Conservation (phyloP, 192 early-diverging fungal species). For the Linnemannia schmuckeri region DNA sequence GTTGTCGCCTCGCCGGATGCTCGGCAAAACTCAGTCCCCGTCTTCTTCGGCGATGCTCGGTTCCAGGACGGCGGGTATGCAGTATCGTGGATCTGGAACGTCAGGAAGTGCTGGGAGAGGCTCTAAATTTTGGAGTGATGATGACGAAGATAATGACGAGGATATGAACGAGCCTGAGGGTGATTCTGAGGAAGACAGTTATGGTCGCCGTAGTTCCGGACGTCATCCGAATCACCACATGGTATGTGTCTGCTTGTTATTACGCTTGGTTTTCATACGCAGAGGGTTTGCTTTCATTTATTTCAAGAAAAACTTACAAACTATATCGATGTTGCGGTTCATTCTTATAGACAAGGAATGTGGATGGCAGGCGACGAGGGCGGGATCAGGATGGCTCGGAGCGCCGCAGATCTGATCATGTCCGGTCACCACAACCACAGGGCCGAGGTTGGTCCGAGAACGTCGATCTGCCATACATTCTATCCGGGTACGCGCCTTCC, state of each 20-base stretch:
- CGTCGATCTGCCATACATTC: conserved; percentile 46
- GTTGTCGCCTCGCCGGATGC: neutral
- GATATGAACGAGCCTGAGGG: neutral
- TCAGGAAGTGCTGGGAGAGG: neutral
- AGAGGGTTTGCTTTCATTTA: neutral
- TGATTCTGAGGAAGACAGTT: neutral
- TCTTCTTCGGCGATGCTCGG: neutral
- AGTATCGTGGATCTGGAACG: neutral
- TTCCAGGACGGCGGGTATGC: neutral
- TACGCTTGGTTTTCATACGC: neutral
- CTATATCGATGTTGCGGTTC: neutral
- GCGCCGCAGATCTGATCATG: neutral
- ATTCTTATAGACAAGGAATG: neutral
- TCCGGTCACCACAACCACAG: neutral
- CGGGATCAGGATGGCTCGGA: neutral
- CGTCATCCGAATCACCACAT: neutral
- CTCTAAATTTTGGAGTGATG: conserved; percentile 18
- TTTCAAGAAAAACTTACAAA: neutral
- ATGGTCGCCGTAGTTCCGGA: neutral
- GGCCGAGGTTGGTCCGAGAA: conserved; percentile 47
- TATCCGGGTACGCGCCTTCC: conserved; percentile 24
- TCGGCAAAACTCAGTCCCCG: neutral
- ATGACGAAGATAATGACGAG: conserved; percentile 5
- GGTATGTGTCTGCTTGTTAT: neutral
- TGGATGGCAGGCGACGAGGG: neutral